A percentile compares a stretch with the other conserved stretches of the same genome.
Conservation (phyloP, 305 asterid species). For the Striga hermonthica region DNA sequence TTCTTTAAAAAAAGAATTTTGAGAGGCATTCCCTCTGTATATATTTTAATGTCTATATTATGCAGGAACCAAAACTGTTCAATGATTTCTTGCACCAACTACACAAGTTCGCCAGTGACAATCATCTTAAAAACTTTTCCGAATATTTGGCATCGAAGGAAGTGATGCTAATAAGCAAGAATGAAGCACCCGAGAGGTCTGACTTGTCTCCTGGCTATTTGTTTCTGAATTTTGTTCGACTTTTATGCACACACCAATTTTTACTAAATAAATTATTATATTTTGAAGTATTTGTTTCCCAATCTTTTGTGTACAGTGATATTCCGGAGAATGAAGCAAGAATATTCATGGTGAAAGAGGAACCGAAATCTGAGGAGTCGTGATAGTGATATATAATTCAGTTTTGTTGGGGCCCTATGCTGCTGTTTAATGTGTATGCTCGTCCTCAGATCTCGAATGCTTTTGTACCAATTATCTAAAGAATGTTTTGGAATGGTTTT, state of each 20-base stretch:
- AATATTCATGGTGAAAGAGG: constrained; percentile 39
- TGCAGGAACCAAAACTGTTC: constrained; percentile 82
- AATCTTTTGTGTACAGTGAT: constrained; percentile 42
- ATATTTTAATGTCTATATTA: background rate
- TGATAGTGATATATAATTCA: background rate
- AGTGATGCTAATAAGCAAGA: constrained; percentile 59
- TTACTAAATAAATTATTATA: constrained; percentile 7
- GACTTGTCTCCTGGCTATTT: constrained; percentile 6
- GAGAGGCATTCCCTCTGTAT: too few relatives aligned
- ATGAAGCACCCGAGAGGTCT: constrained; percentile 83
- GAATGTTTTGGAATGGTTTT: background rate
- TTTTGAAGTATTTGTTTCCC: constrained; percentile 7
- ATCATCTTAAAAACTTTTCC: constrained; percentile 44
- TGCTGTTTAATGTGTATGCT: background rate
- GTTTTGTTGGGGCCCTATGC: background rate
- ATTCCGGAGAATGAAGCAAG: constrained; percentile 58
- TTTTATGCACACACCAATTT: constrained; percentile 2
- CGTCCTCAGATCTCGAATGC: background rate
- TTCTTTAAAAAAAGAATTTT: too few relatives aligned
- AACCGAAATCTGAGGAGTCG: constrained; percentile 43
- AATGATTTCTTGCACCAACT: constrained; percentile 63
- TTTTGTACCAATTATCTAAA: constrained; percentile 1
- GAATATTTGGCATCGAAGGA: constrained; percentile 48
- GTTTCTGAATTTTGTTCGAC: constrained; percentile 1
- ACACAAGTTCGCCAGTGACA: constrained; percentile 51